A percentile compares a stretch with the other conserved stretches of the same genome.
Evolutionary conservation across 768 basidiomycete genomes (phyloP).

Genomic region (Kwoniella botswanensis): DNA sequence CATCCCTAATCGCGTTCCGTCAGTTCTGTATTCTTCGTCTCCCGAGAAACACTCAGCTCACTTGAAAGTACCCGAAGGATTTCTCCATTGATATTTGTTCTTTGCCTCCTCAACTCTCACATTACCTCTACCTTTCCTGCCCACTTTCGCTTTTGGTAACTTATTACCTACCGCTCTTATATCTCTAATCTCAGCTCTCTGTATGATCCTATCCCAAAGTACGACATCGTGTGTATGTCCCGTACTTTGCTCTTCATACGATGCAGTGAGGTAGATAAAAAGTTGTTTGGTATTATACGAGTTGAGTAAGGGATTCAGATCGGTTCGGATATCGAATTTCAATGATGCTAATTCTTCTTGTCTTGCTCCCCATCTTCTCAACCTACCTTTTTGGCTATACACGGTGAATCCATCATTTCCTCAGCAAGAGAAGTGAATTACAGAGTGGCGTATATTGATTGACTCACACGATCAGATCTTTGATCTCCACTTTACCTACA

Average conservation of each 20-base stretch:
- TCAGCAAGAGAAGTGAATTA: background rate
- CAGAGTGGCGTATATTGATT: background rate
- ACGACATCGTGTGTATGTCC: conserved; percentile 45
- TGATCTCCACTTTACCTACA: conserved; percentile 44
- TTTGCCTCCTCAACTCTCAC: conserved; percentile 49
- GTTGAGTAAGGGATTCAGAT: conserved; percentile 47
- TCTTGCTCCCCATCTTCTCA: conserved; percentile 44
- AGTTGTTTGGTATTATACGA: conserved; percentile 55
- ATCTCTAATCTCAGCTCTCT: conserved; percentile 42
- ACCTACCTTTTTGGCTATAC: conserved; percentile 43
- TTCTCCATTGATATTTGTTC: conserved; percentile 51
- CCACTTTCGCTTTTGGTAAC: conserved; percentile 24
- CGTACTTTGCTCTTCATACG: conserved; percentile 33
- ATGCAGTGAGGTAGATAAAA: conserved; percentile 49
- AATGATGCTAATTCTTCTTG: conserved; percentile 51
- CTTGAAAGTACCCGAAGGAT: conserved; percentile 50
- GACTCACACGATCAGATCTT: conserved; percentile 49
- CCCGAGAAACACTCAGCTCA: conserved; percentile 20
- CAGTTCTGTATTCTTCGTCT: background rate
- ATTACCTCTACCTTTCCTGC: conserved; percentile 49
- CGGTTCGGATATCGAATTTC: conserved; percentile 49
- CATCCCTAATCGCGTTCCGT: conserved; percentile 23
- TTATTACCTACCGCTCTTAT: conserved; percentile 49
- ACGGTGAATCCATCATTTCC: background rate
- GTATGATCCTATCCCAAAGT: conserved; percentile 50